Base-by-base conservation (phyloP, 2,329 filamentous ascomycete genomes). In the Ascochyta rabiei region DNA sequence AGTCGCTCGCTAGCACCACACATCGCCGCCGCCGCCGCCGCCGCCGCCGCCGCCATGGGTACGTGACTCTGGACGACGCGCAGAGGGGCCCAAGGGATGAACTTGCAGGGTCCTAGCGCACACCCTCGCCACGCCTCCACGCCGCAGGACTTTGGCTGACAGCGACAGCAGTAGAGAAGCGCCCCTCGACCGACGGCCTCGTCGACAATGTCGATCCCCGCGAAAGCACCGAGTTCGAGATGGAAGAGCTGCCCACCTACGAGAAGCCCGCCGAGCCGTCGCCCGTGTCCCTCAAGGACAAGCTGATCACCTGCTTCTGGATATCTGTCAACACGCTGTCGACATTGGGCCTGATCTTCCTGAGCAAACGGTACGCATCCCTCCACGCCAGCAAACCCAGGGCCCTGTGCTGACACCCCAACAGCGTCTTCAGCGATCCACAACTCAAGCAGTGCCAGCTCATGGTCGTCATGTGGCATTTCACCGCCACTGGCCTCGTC, bases 401-500 rank as follows among this genome's bases (percentile, higher is more conserved):
- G 21, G 33, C 21, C 18, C 4, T 30, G 23, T 58, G 54, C 70
- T 74, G 54, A 74, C 63, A 49, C 35, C 5, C 24, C 33, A n/a
- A 43, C 60, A 80, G 77, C 44, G 77, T 78, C 21, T 77, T 80
- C 62, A 74, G 68, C 62, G 77, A 80, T 59, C 60, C 69, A 37
- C 77, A 79, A 57, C 69, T 80, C 53, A 75, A 76, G 52, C 68
- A 71, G 19, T 78, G 76, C 70, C 78, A 79, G 63, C 74, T 80
- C 52, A 75, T 76, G 61, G 78, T 80, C 40, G 77, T 78, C 16
- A 79, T 79, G 74, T 80, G 77, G 77, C 78, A 80, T 61, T 79
- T 79, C 56, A 72, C 74, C 23, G 77, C 76, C 30, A 80, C 78
- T 48, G 69, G 72, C 30, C 71, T 78, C 53, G 76, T 78, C 40